Evolutionary conservation across 805 yeast species (phyloP).

Genomic region (Ogataea parapolymorpha): DNA sequence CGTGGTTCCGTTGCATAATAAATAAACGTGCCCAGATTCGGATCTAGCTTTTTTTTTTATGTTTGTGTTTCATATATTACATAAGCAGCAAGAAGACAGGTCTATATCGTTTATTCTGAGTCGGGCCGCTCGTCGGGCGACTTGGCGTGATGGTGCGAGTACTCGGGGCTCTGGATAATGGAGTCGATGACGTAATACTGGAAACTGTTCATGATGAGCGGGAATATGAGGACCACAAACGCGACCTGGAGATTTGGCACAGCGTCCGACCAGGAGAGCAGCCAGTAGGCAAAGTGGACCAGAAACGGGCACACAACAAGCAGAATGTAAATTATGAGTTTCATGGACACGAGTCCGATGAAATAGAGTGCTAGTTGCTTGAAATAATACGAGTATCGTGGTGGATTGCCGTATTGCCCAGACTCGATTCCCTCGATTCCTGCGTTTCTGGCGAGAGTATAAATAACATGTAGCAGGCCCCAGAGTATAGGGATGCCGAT

Average conservation of each 20-base stretch:
- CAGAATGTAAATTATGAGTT: slow-evolving; percentile 54
- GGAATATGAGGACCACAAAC: slow-evolving; percentile 81
- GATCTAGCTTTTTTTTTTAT: not conserved
- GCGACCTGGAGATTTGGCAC: slow-evolving; percentile 82
- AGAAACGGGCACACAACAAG: slow-evolving; percentile 62
- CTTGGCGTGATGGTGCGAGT: slow-evolving; percentile 20
- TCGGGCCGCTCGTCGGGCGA: slow-evolving; percentile 6
- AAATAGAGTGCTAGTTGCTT: slow-evolving; percentile 74
- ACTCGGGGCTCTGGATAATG: slow-evolving; percentile 58
- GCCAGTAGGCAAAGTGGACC: slow-evolving; percentile 66
- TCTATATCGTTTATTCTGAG: not conserved
- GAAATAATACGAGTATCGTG: slow-evolving; percentile 56
- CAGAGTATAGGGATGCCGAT: slow-evolving; percentile 85
- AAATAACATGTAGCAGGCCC: slow-evolving; percentile 50
- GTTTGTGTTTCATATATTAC: not conserved
- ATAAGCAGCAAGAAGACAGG: not conserved
- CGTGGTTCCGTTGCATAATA: slow-evolving; percentile 1
- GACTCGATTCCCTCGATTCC: slow-evolving; percentile 47
- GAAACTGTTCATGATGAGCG: slow-evolving; percentile 67
- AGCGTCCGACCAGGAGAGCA: slow-evolving; percentile 79
- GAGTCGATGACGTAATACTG: slow-evolving; percentile 73
- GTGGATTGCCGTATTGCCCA: slow-evolving; percentile 67
- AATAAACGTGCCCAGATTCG: slow-evolving; percentile 1
- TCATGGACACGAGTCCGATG: slow-evolving; percentile 54
- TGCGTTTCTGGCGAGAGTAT: slow-evolving; percentile 41